Evolutionary conservation across 257 asterid species (phyloP).

Genomic region (Nicotiana benthamiana): DNA sequence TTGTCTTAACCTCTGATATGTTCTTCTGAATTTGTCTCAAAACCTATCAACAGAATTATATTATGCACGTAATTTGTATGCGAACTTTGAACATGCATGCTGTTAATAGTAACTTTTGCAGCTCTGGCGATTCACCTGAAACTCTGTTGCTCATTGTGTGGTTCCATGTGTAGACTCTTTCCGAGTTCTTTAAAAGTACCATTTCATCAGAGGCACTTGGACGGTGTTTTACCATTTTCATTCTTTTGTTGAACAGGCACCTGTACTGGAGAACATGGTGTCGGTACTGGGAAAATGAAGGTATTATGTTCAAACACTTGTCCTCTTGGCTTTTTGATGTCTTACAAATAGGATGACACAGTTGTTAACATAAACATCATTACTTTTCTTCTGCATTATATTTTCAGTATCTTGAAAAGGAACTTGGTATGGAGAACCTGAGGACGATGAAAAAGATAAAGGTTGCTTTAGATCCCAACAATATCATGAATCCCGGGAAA

Average conservation of each 20-base stretch:
- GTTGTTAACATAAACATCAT: neutral
- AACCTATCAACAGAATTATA: neutral
- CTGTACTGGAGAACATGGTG: conserved; percentile 98
- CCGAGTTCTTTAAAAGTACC: neutral
- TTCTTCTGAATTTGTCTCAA: neutral
- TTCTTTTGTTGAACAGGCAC: conserved; percentile 51
- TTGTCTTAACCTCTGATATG: neutral
- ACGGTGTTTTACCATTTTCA: neutral
- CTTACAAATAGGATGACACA: neutral
- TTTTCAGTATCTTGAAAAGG: conserved; percentile 82
- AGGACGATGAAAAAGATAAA: conserved; percentile 86
- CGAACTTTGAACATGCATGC: neutral
- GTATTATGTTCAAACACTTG: conserved; percentile 24
- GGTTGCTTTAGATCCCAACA: conserved; percentile 77
- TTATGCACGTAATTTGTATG: too few species aligned
- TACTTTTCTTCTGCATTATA: too few species aligned
- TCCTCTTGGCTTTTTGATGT: neutral
- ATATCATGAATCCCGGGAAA: conserved; percentile 92
- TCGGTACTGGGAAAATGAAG: conserved; percentile 98
- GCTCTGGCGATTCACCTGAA: neutral
- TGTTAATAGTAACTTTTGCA: neutral
- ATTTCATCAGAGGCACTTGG: neutral
- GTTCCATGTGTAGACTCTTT: neutral
- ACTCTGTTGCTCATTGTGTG: neutral
- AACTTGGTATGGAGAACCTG: conserved; percentile 84